A percentile compares a stretch with the other conserved stretches of the same genome.
These are phyloP conservation scores for Jaminaea rosea DNA, from an alignment of 1,284 basidiomycete genomes.

Conservation along the genomic window DNA sequence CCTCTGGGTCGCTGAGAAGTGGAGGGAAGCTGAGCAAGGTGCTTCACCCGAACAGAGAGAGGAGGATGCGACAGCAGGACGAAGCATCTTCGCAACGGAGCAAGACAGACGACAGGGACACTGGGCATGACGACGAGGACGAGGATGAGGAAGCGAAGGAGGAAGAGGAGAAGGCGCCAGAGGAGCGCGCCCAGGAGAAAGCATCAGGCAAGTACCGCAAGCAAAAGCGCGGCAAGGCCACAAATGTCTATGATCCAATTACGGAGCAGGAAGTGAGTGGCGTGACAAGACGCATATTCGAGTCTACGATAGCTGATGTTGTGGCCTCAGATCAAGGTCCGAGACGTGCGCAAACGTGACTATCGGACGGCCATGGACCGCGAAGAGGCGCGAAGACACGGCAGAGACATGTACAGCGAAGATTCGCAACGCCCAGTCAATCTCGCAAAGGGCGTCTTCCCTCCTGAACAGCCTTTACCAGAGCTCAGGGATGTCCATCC, in stretches of 20 bases:
- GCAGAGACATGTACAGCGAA: not conserved
- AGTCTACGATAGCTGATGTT: too few species aligned
- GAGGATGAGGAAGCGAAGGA: not conserved
- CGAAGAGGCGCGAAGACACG: conserved; percentile 4
- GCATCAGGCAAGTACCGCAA: conserved; percentile 5
- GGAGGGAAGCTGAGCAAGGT: too few species aligned
- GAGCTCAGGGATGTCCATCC: conserved; percentile 7
- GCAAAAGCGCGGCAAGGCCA: conserved; percentile 8
- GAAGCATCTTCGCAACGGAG: too few species aligned
- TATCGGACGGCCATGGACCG: conserved; percentile 8
- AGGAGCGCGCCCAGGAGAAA: conserved; percentile 1
- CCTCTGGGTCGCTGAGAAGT: too few species aligned
- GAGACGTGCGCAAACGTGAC: conserved; percentile 17
- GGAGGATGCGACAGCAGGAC: too few species aligned
- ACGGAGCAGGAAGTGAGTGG: conserved; percentile 13
- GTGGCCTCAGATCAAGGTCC: conserved; percentile 11
- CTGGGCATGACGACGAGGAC: not conserved
- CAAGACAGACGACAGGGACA: not conserved
- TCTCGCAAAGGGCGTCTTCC: conserved; percentile 9
- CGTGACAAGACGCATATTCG: too few species aligned
- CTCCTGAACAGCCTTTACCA: conserved; percentile 13
- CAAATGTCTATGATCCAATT: conserved; percentile 16
- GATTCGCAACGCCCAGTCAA: not conserved
- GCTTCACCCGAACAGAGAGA: too few species aligned
- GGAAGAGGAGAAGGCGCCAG: not conserved